A percentile compares a stretch with the other conserved stretches of the same genome.
phyloP scores from a whole-genome alignment of 768 basidiomycete genomes.

The Leccinum truebloodii region DNA sequence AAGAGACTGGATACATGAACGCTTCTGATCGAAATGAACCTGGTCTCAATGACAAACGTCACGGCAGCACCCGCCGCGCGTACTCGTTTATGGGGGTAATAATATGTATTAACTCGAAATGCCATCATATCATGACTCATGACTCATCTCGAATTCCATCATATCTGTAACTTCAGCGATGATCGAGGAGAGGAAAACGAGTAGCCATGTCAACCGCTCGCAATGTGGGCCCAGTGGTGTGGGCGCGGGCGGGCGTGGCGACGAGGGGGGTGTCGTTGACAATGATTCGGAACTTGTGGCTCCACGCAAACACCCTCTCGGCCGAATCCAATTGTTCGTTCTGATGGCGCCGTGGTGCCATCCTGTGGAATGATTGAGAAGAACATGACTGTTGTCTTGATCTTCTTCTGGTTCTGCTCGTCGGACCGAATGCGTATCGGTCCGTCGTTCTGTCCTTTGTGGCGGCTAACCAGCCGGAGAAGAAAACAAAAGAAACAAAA shows the following conservation, averaged over 20 bases:
- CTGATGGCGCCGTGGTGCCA: neutral
- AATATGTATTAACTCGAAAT: neutral
- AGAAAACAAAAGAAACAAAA: neutral
- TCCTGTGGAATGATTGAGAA: neutral
- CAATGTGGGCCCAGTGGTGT: neutral
- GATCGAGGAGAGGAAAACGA: neutral
- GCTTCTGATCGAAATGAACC: conserved; percentile 5
- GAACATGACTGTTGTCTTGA: conserved; percentile 3
- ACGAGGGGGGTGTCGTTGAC: neutral
- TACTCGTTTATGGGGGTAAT: neutral
- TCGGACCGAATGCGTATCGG: neutral
- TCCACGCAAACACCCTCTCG: neutral
- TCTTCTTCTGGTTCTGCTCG: conserved; percentile 2
- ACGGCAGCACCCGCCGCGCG: neutral
- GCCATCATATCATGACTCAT: neutral
- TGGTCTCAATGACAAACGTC: neutral
- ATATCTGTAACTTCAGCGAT: neutral
- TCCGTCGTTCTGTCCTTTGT: neutral
- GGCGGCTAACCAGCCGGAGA: neutral
- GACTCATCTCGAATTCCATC: neutral
- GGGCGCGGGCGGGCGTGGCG: neutral
- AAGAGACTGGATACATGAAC: neutral
- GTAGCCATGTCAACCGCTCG: neutral
- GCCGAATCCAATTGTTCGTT: neutral
- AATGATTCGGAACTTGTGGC: neutral